A percentile compares a stretch with the other conserved stretches of the same genome.
Conservation (phyloP, 768 basidiomycete genomes). For the Dentipellis fragilis region DNA sequence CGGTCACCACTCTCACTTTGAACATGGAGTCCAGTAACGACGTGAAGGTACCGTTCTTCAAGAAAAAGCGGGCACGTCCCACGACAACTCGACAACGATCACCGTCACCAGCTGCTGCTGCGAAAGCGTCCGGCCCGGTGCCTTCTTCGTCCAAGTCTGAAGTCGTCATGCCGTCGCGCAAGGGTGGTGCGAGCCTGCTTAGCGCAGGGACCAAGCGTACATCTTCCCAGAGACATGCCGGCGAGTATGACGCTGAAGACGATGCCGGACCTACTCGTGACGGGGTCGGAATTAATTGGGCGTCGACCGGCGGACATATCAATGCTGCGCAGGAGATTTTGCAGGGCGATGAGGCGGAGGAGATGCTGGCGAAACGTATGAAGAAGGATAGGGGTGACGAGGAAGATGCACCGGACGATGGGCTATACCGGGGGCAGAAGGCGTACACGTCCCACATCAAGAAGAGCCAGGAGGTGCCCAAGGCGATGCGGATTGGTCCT, state of each 20-base stretch:
- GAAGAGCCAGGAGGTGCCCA: constrained; percentile 76
- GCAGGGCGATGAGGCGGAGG: constrained; percentile 75
- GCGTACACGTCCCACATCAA: constrained; percentile 75
- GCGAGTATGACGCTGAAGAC: constrained; percentile 43
- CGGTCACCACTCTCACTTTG: too few relatives aligned
- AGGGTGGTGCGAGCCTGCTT: constrained; percentile 56
- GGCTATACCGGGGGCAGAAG: constrained; percentile 76
- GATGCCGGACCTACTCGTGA: constrained; percentile 39
- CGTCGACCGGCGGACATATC: constrained; percentile 63
- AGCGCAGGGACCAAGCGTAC: constrained; percentile 69
- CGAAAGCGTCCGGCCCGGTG: constrained; percentile 19
- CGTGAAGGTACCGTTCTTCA: constrained; percentile 77
- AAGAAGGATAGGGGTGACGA: constrained; percentile 40
- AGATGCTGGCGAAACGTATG: constrained; percentile 60
- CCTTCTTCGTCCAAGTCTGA: constrained; percentile 42
- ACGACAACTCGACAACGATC: constrained; percentile 69
- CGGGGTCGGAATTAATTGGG: constrained; percentile 68
- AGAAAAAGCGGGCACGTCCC: constrained; percentile 75
- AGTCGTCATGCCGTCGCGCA: constrained; percentile 73
- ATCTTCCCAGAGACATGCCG: constrained; percentile 35
- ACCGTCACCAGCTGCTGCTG: constrained; percentile 40
- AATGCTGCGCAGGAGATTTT: constrained; percentile 67
- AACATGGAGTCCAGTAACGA: constrained; percentile 22
- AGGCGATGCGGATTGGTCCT: constrained; percentile 79
- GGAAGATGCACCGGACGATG: constrained; percentile 68